Base-by-base conservation (phyloP, 768 basidiomycete species). In the Tricholoma sp. region DNA sequence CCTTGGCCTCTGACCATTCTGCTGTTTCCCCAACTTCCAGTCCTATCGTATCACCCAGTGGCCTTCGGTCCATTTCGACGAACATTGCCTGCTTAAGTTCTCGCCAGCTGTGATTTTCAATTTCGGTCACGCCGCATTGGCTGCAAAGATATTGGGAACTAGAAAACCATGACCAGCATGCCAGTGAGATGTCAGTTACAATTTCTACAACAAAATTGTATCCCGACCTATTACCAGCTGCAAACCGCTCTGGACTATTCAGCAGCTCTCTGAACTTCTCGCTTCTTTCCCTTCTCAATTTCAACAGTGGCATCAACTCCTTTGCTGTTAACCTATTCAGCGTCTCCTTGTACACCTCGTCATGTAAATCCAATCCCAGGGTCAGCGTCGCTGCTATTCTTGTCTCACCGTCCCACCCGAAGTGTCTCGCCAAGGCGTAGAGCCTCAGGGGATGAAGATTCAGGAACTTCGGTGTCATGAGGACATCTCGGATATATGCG, bases 81-180 rank as follows among this genome's bases (percentile, higher is more conserved):
- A 80, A 64, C 67, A 88, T 75, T 5, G 69, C 76, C 61, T 81
- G 70, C 63, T 86, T 88, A 57, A 86, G 75, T 58, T 78, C 79
- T 59, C 79, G 77, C 86, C 86, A 87, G 6, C 80, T 76, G 52
- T 76, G 70, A 62, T 86, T 86, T 55, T 86, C 82, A 24, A 84
- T 72, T 52, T 67, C 66, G 3, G 78, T 76, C 24, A 74, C 64
- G 14, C 81, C 79, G 64, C 85, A 89, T 52, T 79, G 71, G 55
- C 78, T 73, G 63, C 86, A 88, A 55, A 76, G 71, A 56, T 72
- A 76, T 6, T 73, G 67, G 2, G 66, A 64, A 56, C 73, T 74
- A 39, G 14, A 53, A 4, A 12, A 46, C 19, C 12, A 6, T 10
- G 21, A 24, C 6, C n/a, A n/a, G n/a, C n/a, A n/a, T n/a, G n/a